A percentile compares a stretch with the other conserved stretches of the same genome.
These are phyloP conservation scores for Cetradonia linearis DNA, from an alignment of 495 filamentous ascomycete genomes.

Conservation along the genomic window DNA sequence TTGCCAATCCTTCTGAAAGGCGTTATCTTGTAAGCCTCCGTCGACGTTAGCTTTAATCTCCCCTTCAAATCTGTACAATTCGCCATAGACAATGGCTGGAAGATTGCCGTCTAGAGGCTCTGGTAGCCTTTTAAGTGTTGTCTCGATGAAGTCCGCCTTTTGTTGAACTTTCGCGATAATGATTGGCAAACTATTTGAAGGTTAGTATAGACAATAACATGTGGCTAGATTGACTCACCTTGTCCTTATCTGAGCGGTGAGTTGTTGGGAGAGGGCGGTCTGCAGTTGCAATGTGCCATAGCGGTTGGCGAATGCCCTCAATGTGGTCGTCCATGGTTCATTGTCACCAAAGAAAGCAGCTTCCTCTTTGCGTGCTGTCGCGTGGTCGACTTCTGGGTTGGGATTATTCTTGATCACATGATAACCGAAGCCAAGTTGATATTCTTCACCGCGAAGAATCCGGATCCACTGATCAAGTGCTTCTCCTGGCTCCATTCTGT, in stretches of 20 bases:
- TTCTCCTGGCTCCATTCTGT: conserved; percentile 46
- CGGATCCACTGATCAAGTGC: conserved; percentile 43
- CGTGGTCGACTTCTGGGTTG: conserved; percentile 39
- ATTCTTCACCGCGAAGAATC: conserved; percentile 46
- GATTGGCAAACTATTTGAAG: conserved; percentile 40
- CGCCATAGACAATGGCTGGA: conserved; percentile 31
- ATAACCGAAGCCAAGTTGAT: conserved; percentile 52
- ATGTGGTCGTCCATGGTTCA: conserved; percentile 38
- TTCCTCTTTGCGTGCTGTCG: conserved; percentile 47
- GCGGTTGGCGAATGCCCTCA: conserved; percentile 38
- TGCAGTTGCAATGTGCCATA: conserved; percentile 52
- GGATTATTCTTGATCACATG: conserved; percentile 56
- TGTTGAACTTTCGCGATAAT: conserved; percentile 48
- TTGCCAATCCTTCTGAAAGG: conserved; percentile 34
- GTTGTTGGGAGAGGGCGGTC: conserved; percentile 40
- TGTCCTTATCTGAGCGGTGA: conserved; percentile 47
- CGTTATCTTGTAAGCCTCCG: conserved; percentile 28
- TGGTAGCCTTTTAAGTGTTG: conserved; percentile 41
- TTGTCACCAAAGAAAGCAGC: conserved; percentile 44
- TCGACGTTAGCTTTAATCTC: conserved; percentile 31
- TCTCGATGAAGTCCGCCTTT: conserved; percentile 38
- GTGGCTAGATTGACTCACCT: conserved; percentile 26
- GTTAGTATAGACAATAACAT: neutral
- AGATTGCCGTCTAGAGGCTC: conserved; percentile 42
- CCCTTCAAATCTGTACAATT: conserved; percentile 29